These are phyloP conservation scores for barley (Hordeum vulgare) DNA, from an alignment of 176 grass and related monocot species.

Conservation along the genomic window DNA sequence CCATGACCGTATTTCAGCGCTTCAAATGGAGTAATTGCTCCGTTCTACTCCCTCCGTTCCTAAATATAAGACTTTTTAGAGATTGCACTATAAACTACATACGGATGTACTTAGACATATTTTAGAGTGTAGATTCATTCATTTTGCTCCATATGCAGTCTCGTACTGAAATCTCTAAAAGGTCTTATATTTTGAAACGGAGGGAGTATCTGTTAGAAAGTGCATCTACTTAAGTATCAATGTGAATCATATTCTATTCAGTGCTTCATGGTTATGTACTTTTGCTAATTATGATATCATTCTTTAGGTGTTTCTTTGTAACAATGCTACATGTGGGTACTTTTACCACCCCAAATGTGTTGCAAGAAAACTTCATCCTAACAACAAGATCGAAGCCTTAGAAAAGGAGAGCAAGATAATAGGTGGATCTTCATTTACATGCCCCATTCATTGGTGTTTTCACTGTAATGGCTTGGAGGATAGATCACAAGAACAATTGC, in stretches of 20 bases:
- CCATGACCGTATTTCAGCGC: neutral
- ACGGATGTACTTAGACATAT: too few species aligned
- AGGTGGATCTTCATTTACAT: conserved; percentile 67
- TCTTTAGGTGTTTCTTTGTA: conserved; percentile 82
- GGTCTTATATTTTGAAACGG: too few species aligned
- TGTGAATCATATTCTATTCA: conserved; percentile 8
- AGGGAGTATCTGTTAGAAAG: conserved; percentile 7
- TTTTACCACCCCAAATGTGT: conserved; percentile 97
- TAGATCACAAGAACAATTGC: conserved; percentile 46
- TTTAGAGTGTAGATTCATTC: too few species aligned
- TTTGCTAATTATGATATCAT: conserved; percentile 25
- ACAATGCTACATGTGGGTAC: conserved; percentile 89
- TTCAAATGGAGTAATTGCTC: neutral
- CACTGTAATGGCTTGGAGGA: conserved; percentile 68
- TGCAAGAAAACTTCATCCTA: conserved; percentile 42
- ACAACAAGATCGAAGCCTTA: conserved; percentile 38
- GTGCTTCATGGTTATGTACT: neutral
- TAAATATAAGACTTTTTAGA: too few species aligned
- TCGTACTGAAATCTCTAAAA: too few species aligned
- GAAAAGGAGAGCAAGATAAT: conserved; percentile 56
- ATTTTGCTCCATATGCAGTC: too few species aligned
- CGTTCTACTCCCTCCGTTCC: too few species aligned
- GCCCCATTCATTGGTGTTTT: conserved; percentile 74
- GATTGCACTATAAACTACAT: too few species aligned
- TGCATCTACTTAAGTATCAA: neutral